phyloP scores from a whole-genome alignment of 345 rosid species.

The Garcia nutans region DNA sequence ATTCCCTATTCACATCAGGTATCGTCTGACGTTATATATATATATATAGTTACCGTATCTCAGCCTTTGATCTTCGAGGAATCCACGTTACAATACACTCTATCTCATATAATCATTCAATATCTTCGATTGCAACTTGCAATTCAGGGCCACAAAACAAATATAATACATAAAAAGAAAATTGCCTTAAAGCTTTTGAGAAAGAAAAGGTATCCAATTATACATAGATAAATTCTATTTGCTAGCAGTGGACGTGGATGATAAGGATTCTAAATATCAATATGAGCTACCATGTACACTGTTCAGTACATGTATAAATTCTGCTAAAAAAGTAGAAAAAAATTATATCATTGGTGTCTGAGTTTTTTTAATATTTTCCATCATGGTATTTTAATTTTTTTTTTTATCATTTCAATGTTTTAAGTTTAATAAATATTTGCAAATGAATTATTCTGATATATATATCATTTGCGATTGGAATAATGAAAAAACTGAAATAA shows the following conservation, averaged over 20 bases:
- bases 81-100: not conserved
- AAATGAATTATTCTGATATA: no score
- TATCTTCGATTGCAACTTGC: slow-evolving; percentile 28
- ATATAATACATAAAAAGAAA: not conserved
- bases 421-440: no score
- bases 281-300: not conserved
- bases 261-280: slow-evolving; percentile 41
- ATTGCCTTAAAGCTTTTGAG: slow-evolving; percentile 22
- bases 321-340: no score
- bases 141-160: slow-evolving; percentile 8
- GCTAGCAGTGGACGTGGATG: slow-evolving; percentile 34
- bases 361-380: no score
- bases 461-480: no score
- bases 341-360: no score
- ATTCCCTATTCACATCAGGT: slow-evolving; percentile 24
- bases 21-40: not conserved
- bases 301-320: not conserved
- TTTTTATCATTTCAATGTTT: no score
- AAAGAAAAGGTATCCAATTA: slow-evolving; percentile 10
- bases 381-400: no score
- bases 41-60: not conserved
- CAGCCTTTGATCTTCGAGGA: slow-evolving; percentile 11
- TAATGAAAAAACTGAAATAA: no score
- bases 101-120: not conserved
- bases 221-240: slow-evolving; percentile 18